These are phyloP conservation scores for Barnettozyma salicaria DNA, from an alignment of 805 yeast species.

Conservation along the genomic window DNA sequence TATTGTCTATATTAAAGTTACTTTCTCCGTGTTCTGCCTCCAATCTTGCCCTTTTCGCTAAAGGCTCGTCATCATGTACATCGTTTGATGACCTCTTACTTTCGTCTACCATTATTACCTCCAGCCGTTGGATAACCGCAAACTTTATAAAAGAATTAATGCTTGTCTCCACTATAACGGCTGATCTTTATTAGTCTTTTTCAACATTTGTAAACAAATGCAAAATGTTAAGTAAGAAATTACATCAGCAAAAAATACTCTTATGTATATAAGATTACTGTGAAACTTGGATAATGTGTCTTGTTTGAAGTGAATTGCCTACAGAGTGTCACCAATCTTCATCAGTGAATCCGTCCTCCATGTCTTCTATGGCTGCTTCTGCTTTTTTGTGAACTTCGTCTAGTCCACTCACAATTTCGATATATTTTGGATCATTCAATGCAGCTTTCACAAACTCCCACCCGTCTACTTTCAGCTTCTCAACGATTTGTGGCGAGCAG, in stretches of 20 bases:
- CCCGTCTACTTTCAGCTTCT: constrained; percentile 44
- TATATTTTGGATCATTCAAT: constrained; percentile 54
- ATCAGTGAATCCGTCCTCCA: constrained; percentile 25
- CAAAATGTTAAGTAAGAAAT: too few species aligned
- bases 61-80: constrained; percentile 25
- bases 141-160: too few species aligned
- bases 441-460: constrained; percentile 83
- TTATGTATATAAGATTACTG: too few species aligned
- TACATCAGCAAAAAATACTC: too few species aligned
- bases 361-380: constrained; percentile 33
- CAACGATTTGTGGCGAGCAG: constrained; percentile 60
- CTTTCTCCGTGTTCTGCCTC: constrained; percentile 25
- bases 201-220: too few species aligned
- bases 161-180: too few species aligned
- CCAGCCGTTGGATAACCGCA: too few species aligned
- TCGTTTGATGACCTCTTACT: constrained; percentile 15
- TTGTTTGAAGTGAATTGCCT: too few species aligned
- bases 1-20: constrained; percentile 11
- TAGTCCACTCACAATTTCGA: constrained; percentile 79
- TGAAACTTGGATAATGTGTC: too few species aligned
- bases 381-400: constrained; percentile 66
- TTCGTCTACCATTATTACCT: constrained; percentile 12
- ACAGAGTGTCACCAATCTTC: constrained; percentile 24
- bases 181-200: too few species aligned
- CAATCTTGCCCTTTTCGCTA: constrained; percentile 24